phyloP scores from a whole-genome alignment of 805 yeast genomes.

The Metschnikowia similis region DNA sequence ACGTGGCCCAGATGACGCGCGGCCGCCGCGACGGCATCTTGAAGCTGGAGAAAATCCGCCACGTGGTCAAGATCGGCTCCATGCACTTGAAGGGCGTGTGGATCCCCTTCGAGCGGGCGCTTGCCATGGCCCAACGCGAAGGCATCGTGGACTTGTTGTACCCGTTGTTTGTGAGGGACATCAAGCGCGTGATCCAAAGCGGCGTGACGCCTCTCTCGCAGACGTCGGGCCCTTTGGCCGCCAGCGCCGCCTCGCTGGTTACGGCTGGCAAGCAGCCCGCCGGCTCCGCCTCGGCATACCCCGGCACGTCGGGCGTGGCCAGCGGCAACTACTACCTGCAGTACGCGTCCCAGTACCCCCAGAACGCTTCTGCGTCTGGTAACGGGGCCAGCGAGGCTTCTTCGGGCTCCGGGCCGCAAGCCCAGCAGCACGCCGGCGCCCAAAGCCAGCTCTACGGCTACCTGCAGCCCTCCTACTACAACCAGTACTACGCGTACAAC shows the following conservation, averaged over 20 bases:
- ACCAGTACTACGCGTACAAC: constrained; percentile 46
- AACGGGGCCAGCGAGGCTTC: constrained; percentile 7
- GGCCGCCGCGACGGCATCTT: constrained; percentile 83
- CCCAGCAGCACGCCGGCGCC: constrained; percentile 9
- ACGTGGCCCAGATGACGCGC: constrained; percentile 83
- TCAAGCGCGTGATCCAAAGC: constrained; percentile 50
- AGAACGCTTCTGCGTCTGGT: constrained; percentile 4
- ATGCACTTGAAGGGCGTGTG: constrained; percentile 89
- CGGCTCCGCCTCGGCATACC: constrained; percentile 6
- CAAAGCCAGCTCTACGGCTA: constrained; percentile 18
- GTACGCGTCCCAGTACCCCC: constrained; percentile 16
- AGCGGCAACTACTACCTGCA: constrained; percentile 16
- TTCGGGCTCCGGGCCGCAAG: constrained; percentile 11
- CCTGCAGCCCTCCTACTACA: constrained; percentile 24
- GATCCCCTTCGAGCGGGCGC: constrained; percentile 83
- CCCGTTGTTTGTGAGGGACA: constrained; percentile 55
- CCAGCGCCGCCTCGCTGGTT: constrained; percentile 3
- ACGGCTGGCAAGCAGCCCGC: constrained; percentile 8
- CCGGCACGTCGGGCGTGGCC: constrained; percentile 4
- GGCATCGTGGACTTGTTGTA: constrained; percentile 43
- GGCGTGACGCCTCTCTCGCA: constrained; percentile 37
- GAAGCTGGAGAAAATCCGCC: constrained; percentile 70
- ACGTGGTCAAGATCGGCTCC: constrained; percentile 80
- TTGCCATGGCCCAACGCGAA: constrained; percentile 76
- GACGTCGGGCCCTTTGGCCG: constrained; percentile 5